Conservation (phyloP, 257 asterid species). For the Mentha longifolia region DNA sequence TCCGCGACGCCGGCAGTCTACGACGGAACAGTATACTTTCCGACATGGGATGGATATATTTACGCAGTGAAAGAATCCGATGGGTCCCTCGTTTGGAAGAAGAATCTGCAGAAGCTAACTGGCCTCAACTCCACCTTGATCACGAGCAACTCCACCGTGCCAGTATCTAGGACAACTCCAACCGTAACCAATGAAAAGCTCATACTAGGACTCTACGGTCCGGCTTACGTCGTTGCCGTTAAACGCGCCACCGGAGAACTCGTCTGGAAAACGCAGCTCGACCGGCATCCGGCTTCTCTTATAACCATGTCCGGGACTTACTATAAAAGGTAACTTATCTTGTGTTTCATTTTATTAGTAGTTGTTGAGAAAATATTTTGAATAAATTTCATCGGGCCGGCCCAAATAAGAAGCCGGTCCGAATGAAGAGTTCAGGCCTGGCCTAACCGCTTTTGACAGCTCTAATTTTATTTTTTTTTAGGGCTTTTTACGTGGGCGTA, state of each 20-base stretch:
- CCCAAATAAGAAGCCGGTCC: no score
- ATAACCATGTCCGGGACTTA: constrained; percentile 73
- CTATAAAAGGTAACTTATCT: constrained; percentile 34
- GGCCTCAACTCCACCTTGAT: constrained; percentile 41
- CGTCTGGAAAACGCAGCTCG: constrained; percentile 55
- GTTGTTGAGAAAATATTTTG: no score
- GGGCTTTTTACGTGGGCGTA: constrained; percentile 52
- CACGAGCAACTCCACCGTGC: constrained; percentile 28
- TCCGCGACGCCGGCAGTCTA: constrained; percentile 49
- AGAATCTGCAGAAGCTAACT: constrained; percentile 38
- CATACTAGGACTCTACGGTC: constrained; percentile 49
- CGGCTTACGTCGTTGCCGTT: constrained; percentile 53
- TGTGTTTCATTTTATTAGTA: neutral
- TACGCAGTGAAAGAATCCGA: constrained; percentile 52
- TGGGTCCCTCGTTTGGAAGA: constrained; percentile 53
- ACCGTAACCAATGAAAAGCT: constrained; percentile 47
- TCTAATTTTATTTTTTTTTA: no score
- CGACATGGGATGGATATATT: constrained; percentile 54
- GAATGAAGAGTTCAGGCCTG: no score
- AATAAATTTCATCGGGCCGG: no score
- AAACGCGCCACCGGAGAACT: constrained; percentile 46
- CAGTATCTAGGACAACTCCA: constrained; percentile 52
- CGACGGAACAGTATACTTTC: constrained; percentile 45
- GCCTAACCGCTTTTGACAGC: no score
- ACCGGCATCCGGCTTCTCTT: constrained; percentile 45